phyloP scores from a whole-genome alignment of 805 yeast species.

The Candida germanica region DNA sequence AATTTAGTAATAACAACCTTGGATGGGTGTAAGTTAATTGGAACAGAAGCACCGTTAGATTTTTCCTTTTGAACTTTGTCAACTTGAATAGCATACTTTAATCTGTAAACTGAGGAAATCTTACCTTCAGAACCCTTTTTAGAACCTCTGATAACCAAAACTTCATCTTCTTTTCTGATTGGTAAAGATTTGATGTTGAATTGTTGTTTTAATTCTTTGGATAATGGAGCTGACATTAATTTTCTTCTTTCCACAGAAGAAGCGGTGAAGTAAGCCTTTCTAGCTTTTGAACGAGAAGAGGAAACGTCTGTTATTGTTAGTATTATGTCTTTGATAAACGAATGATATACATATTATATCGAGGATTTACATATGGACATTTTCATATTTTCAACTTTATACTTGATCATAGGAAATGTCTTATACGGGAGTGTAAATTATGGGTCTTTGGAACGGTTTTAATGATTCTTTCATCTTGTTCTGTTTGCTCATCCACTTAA shows the following conservation, averaged over 20 bases:
- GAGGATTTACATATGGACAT: neutral
- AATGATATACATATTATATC: too few relatives aligned
- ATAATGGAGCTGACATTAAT: slow-evolving; percentile 96
- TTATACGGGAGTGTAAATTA: too few relatives aligned
- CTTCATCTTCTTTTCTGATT: slow-evolving; percentile 97
- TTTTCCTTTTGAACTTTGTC: slow-evolving; percentile 97
- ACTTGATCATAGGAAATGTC: too few relatives aligned
- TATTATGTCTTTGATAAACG: too few relatives aligned
- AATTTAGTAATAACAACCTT: slow-evolving; percentile 98
- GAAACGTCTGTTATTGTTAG: slow-evolving; percentile 77
- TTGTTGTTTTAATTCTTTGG: slow-evolving; percentile 97
- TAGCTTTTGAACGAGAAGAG: slow-evolving; percentile 97
- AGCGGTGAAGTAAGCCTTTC: slow-evolving; percentile 99
- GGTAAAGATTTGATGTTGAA: slow-evolving; percentile 95
- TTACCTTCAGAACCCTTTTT: slow-evolving; percentile 99
- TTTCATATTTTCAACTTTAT: neutral
- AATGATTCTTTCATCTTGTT: too few relatives aligned
- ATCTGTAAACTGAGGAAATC: slow-evolving; percentile 97
- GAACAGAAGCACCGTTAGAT: slow-evolving; percentile 96
- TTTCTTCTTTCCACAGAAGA: slow-evolving; percentile 94
- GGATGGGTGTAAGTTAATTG: slow-evolving; percentile 97
- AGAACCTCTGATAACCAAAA: slow-evolving; percentile 95
- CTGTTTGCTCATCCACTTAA: too few relatives aligned
- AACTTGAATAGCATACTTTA: slow-evolving; percentile 93
- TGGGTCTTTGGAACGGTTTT: neutral